Percentiles rank a stretch among this genome's conserved stretches.
Conservation (phyloP, 2,329 filamentous ascomycete genomes). For the Cladosporium sp. region DNA sequence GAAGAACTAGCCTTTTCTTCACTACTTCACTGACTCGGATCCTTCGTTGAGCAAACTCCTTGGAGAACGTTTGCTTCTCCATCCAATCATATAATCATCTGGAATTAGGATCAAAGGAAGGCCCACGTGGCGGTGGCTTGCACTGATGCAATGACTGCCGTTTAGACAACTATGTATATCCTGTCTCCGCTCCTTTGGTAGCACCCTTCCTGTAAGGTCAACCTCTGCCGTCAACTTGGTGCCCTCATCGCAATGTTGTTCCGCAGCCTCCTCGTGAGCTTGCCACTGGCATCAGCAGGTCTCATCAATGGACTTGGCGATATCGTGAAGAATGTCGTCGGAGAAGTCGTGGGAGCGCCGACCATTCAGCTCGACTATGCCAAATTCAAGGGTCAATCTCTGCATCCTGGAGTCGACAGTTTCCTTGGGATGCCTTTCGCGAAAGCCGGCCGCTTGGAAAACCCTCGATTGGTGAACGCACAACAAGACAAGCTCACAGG, state of each 20-base stretch:
- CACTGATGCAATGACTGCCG: too few species aligned
- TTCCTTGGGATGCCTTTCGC: conserved; percentile 17
- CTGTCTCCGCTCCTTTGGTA: too few species aligned
- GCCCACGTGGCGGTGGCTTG: too few species aligned
- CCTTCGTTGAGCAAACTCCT: too few species aligned
- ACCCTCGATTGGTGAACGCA: conserved; percentile 6
- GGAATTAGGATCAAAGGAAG: too few species aligned
- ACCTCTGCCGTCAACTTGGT: not conserved
- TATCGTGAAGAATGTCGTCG: not conserved
- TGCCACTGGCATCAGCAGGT: not conserved
- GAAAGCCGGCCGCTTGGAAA: conserved; percentile 6
- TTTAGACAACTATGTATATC: too few species aligned
- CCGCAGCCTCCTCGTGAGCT: not conserved
- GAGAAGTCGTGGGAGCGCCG: not conserved
- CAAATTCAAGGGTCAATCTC: conserved; percentile 19
- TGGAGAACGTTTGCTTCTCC: too few species aligned
- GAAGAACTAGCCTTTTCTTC: too few species aligned
- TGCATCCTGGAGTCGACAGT: not conserved
- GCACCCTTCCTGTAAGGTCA: too few species aligned
- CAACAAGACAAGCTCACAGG: conserved; percentile 18
- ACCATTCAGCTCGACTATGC: conserved; percentile 20
- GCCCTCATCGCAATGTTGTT: not conserved
- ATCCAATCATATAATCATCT: too few species aligned
- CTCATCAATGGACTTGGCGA: not conserved
- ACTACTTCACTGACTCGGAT: too few species aligned